Evolutionary conservation across 2,329 filamentous ascomycete genomes (phyloP).

Genomic region (Talaromyces pinophilus): DNA sequence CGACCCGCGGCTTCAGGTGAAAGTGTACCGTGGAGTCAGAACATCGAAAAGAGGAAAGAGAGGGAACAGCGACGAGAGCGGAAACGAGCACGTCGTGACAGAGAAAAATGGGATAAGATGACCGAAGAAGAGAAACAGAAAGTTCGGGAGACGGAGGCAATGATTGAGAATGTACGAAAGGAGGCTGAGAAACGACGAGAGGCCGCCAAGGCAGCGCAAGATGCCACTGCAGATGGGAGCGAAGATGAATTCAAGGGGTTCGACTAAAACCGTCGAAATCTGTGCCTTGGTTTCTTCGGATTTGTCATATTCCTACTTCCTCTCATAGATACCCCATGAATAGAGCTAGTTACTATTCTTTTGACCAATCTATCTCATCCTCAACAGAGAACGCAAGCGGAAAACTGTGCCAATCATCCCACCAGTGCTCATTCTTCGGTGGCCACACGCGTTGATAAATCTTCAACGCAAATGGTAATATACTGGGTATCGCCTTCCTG

Average conservation of each 20-base stretch:
- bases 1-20: conserved; percentile 59
- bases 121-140: conserved; percentile 69
- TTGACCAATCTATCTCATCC: conserved; percentile 11
- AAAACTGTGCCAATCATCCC: conserved; percentile 11
- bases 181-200: conserved; percentile 50
- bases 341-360: neutral
- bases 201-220: conserved; percentile 5
- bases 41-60: conserved; percentile 65
- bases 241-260: conserved; percentile 56
- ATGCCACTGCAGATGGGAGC: conserved; percentile 22
- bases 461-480: neutral
- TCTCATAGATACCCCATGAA: conserved; percentile 5
- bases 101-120: conserved; percentile 64
- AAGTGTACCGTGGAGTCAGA: conserved; percentile 72
- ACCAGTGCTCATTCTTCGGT: neutral
- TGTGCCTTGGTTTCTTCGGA: neutral
- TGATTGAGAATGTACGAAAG: conserved; percentile 65
- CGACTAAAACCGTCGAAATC: neutral
- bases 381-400: conserved; percentile 2
- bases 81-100: conserved; percentile 64
- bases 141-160: conserved; percentile 62
- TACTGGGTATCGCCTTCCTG: neutral
- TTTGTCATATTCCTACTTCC: neutral
- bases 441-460: conserved; percentile 3
- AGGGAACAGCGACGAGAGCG: conserved; percentile 65